These are phyloP conservation scores for Scleroderma bovista DNA, from an alignment of 768 basidiomycete genomes.

Conservation along the genomic window DNA sequence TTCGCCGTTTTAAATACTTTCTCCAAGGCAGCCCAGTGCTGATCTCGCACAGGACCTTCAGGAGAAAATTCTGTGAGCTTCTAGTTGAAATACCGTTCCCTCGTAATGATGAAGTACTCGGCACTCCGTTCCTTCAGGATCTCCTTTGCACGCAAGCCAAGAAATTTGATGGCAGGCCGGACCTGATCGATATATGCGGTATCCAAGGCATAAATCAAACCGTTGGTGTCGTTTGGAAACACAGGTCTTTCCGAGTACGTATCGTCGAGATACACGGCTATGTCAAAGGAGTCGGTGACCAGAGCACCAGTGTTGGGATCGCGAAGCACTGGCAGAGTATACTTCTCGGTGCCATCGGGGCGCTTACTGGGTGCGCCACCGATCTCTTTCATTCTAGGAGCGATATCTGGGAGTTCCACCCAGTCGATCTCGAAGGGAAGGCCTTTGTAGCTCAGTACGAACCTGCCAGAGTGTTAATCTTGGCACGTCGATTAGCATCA, in stretches of 20 bases:
- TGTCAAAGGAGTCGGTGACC: conserved; percentile 26
- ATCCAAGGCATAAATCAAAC: conserved; percentile 19
- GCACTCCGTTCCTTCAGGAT: conserved; percentile 31
- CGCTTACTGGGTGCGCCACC: conserved; percentile 17
- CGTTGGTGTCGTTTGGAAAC: conserved; percentile 18
- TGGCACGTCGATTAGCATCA: background rate
- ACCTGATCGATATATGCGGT: background rate
- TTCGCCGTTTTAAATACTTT: conserved; percentile 7
- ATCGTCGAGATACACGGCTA: conserved; percentile 32
- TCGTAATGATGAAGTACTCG: conserved; percentile 35
- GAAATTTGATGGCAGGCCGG: conserved; percentile 5
- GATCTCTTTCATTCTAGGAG: conserved; percentile 16
- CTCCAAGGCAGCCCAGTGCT: conserved; percentile 21
- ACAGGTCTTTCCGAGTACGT: conserved; percentile 28
- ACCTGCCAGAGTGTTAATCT: conserved; percentile 15
- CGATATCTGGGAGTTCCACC: conserved; percentile 32
- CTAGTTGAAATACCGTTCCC: conserved; percentile 27
- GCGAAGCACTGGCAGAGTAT: conserved; percentile 31
- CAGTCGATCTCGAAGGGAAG: conserved; percentile 30
- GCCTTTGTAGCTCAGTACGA: conserved; percentile 27
- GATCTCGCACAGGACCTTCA: conserved; percentile 27
- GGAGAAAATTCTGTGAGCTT: conserved; percentile 37
- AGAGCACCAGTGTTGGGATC: conserved; percentile 26
- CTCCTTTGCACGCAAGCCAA: conserved; percentile 17
- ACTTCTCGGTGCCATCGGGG: conserved; percentile 14